Base-by-base conservation (phyloP, 208 protist genomes). In the Endotrypanum monterogeii region DNA sequence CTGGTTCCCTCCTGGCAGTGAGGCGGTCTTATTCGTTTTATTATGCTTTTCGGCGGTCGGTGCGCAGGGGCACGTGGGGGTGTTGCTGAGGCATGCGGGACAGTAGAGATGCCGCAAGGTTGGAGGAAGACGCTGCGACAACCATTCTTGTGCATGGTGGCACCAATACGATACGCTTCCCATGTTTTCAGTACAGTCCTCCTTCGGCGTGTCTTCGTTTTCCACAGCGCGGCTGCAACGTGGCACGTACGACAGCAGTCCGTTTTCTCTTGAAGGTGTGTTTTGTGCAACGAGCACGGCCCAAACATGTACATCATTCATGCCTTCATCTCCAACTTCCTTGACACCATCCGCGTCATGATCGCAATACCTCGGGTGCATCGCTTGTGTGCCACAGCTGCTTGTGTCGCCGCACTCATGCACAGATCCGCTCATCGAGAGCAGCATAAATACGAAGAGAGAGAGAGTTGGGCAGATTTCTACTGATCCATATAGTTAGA, bases 261-360 rank as follows among this genome's bases (percentile, higher is more conserved):
- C 83, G 28, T 84, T 84, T 16, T 78, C 71, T 0, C n/a, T 51
- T 3, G 75, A 78, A 7, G 76, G 73, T 4, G 41, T 14, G n/a
- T 60, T 56, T 37, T 57, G 67, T 4, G 79, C n/a, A 0, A 82
- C 70, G 50, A 87, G 57, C 46, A 87, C 72, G 3, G 79, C 83
- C 83, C 83, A 87, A 37, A 84, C 54, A n/a, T 11, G 9, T 32
- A 48, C 67, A 5, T 23, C 7, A 25, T 58, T 48, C 25, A 18
- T 20, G 30, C 20, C 35, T 8, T 35, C 32, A 37, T 72, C 67
- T 1, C 52, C 14, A 32, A n/a, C 25, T 8, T 16, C 6, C 28
- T 32, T 9, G 63, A n/a, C 63, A 37, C 46, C 20, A 57, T 32
- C 14, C 28, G 4, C 28, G 16, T 50, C 66, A 11, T 56, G 48